Evolutionary conservation across 2,329 filamentous ascomycete genomes (phyloP).

Genomic region (Parafenestella ontariensis): DNA sequence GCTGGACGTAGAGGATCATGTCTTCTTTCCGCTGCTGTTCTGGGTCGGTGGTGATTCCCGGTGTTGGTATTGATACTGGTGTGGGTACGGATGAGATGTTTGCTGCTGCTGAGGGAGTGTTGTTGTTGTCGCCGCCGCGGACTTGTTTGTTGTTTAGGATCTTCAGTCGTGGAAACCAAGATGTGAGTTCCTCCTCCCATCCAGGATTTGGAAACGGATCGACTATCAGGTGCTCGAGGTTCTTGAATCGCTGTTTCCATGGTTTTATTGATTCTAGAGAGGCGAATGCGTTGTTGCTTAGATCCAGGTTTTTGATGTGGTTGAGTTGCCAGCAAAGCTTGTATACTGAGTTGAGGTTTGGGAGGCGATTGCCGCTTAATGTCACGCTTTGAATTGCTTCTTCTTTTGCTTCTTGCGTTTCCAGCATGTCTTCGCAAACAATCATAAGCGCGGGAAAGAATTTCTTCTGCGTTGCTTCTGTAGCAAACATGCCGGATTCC

Average conservation of each 20-base stretch:
- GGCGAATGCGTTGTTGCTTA: slow-evolving; percentile 82
- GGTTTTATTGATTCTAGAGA: slow-evolving; percentile 71
- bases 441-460: slow-evolving; percentile 92
- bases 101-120: slow-evolving; percentile 1
- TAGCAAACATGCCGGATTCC: slow-evolving; percentile 77
- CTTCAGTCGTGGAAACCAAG: slow-evolving; percentile 83
- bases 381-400: slow-evolving; percentile 83
- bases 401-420: slow-evolving; percentile 72
- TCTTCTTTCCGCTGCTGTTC: slow-evolving; percentile 64
- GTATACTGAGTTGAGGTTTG: slow-evolving; percentile 74
- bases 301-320: slow-evolving; percentile 84
- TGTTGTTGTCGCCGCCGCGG: slow-evolving; percentile 61
- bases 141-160: slow-evolving; percentile 78
- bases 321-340: slow-evolving; percentile 80
- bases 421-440: slow-evolving; percentile 80
- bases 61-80: slow-evolving; percentile 9
- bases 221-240: slow-evolving; percentile 81
- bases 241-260: slow-evolving; percentile 81
- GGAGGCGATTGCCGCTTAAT: slow-evolving; percentile 79
- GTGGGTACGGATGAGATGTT: slow-evolving; percentile 2
- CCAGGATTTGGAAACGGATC: slow-evolving; percentile 52
- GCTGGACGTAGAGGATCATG: slow-evolving; percentile 73
- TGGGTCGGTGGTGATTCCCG: slow-evolving; percentile 1
- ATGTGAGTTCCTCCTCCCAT: slow-evolving; percentile 72
- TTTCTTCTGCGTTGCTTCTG: slow-evolving; percentile 75